phyloP scores from a whole-genome alignment of 805 yeast genomes.

The Trichomonascus vanleenenianus region DNA sequence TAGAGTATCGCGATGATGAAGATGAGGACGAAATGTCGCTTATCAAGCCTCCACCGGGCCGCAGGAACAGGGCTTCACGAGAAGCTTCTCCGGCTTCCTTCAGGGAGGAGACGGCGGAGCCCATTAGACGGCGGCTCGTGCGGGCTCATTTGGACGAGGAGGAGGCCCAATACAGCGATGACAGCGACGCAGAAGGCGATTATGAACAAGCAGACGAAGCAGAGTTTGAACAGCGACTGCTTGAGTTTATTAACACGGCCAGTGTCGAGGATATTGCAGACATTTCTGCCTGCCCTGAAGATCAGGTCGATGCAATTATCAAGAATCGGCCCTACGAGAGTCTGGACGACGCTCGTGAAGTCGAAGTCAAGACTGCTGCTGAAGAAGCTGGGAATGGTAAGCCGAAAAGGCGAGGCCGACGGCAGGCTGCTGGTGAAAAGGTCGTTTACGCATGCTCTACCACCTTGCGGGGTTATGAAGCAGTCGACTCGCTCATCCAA shows the following conservation, averaged over 20 bases:
- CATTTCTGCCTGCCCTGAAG: constrained; percentile 62
- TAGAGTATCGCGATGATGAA: background rate
- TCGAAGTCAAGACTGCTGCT: constrained; percentile 39
- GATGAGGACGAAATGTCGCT: background rate
- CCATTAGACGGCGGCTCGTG: background rate
- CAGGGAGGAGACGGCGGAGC: background rate
- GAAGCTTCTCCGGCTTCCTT: no score
- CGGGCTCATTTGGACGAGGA: constrained; percentile 3
- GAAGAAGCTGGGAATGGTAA: constrained; percentile 19
- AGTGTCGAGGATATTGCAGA: constrained; percentile 70
- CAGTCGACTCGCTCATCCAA: constrained; percentile 86
- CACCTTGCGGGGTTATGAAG: constrained; percentile 80
- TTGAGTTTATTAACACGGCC: constrained; percentile 74
- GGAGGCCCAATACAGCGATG: constrained; percentile 12
- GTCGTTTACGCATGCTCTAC: constrained; percentile 61
- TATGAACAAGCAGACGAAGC: constrained; percentile 41
- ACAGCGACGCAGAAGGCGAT: constrained; percentile 36
- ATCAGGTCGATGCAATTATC: constrained; percentile 57
- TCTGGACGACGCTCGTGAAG: constrained; percentile 51
- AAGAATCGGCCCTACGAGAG: constrained; percentile 60
- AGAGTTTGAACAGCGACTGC: constrained; percentile 55
- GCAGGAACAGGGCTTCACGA: no score
- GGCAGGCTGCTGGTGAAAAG: constrained; percentile 60
- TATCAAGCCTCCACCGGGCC: background rate
- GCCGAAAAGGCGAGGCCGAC: constrained; percentile 30